These are phyloP conservation scores for Trichoderma koningiopsis DNA, from an alignment of 2,329 filamentous ascomycete genomes.

Conservation along the genomic window DNA sequence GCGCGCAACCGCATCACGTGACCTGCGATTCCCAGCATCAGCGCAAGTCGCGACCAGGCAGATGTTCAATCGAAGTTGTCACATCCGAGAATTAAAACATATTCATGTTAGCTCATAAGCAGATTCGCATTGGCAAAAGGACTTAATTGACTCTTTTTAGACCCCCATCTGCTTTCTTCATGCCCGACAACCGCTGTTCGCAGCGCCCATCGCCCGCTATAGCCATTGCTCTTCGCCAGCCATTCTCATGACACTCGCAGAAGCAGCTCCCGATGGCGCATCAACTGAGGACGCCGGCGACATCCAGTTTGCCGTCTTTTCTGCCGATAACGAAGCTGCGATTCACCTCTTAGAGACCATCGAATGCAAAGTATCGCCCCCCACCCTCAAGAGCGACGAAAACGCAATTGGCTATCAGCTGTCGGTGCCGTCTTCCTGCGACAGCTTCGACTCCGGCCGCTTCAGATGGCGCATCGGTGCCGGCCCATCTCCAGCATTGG, in stretches of 20 bases:
- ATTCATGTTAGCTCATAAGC: neutral
- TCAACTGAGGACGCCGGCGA: neutral
- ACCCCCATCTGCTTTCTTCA: neutral
- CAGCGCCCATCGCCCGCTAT: neutral
- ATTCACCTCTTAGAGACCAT: neutral
- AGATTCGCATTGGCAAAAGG: neutral
- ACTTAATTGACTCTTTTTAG: neutral
- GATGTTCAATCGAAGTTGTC: neutral
- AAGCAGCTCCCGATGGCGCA: neutral
- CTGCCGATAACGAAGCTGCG: slow-evolving; percentile 6
- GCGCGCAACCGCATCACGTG: neutral
- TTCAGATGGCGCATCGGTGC: slow-evolving; percentile 11
- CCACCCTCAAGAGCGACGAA: neutral
- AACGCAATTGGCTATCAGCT: neutral
- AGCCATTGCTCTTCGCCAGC: neutral
- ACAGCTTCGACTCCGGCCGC: neutral
- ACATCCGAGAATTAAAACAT: neutral
- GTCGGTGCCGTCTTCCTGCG: neutral
- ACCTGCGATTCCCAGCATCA: neutral
- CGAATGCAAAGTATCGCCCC: slow-evolving; percentile 1
- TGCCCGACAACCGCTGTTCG: neutral
- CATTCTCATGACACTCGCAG: neutral
- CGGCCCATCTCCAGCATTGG: neutral
- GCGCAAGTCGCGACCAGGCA: neutral
- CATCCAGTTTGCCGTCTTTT: neutral